A percentile compares a stretch with the other conserved stretches of the same genome.
Evolutionary conservation across 2,329 filamentous ascomycete genomes (phyloP).

Genomic region (Ascomycota sp.): DNA sequence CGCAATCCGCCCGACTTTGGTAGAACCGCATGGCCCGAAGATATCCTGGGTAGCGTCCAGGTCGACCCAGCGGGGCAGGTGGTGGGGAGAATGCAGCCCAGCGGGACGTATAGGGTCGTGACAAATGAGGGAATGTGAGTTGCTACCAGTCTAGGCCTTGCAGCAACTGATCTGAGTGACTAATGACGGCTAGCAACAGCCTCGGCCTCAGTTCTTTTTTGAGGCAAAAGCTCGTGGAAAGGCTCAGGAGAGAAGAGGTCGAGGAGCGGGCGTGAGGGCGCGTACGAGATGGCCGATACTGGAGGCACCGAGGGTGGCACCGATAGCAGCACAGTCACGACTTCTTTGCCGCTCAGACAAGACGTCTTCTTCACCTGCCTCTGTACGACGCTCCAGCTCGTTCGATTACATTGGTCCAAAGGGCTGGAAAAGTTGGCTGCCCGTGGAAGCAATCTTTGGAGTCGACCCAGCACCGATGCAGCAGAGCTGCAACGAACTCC

Average conservation of each 20-base stretch:
- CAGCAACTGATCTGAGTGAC: neutral
- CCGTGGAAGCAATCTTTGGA: too few relatives aligned
- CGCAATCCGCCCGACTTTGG: constrained; percentile 45
- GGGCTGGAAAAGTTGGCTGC: too few relatives aligned
- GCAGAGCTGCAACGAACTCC: too few relatives aligned
- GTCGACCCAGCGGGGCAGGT: constrained; percentile 35
- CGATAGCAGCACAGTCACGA: too few relatives aligned
- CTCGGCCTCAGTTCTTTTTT: constrained; percentile 20
- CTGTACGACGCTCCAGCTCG: too few relatives aligned
- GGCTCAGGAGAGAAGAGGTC: constrained; percentile 27
- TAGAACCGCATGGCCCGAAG: constrained; percentile 45
- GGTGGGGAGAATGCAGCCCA: constrained; percentile 33
- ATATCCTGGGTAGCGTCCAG: constrained; percentile 46
- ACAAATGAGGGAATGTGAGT: constrained; percentile 47
- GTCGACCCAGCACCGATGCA: too few relatives aligned
- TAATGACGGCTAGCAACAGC: constrained; percentile 4
- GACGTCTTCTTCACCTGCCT: neutral
- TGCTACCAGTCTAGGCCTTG: neutral
- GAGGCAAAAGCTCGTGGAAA: constrained; percentile 28
- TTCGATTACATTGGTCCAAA: too few relatives aligned
- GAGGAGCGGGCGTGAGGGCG: constrained; percentile 12
- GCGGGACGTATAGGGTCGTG: constrained; percentile 39
- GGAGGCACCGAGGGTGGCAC: too few relatives aligned
- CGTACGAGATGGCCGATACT: constrained; percentile 4
- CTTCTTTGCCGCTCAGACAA: too few relatives aligned